These are phyloP conservation scores for Chalara sp. DNA, from an alignment of 2,329 filamentous ascomycete genomes.

Conservation along the genomic window DNA sequence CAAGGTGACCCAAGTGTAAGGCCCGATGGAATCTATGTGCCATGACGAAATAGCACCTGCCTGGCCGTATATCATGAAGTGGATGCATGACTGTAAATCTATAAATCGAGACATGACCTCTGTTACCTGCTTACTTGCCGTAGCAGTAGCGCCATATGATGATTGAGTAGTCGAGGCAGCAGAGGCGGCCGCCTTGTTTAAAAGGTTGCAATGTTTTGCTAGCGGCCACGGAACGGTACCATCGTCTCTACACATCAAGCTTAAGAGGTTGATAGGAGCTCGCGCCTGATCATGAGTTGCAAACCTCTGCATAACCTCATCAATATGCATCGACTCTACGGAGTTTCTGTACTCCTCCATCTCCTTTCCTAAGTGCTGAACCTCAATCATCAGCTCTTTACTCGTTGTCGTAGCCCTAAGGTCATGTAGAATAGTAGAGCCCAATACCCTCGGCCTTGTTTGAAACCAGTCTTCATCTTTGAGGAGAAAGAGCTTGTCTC, in stretches of 20 bases:
- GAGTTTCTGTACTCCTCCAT: background rate
- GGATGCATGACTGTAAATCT: slow-evolving; percentile 10
- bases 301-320: background rate
- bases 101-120: slow-evolving; percentile 7
- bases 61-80: slow-evolving; percentile 10
- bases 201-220: slow-evolving; percentile 2
- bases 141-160: background rate
- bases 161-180: background rate
- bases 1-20: slow-evolving; percentile 7
- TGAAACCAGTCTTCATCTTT: slow-evolving; percentile 6
- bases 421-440: background rate
- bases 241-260: slow-evolving; percentile 1
- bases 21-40: slow-evolving; percentile 12
- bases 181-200: background rate
- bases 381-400: background rate
- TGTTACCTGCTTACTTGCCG: slow-evolving; percentile 5
- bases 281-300: background rate
- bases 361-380: slow-evolving; percentile 1
- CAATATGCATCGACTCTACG: background rate
- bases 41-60: slow-evolving; percentile 10
- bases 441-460: background rate
- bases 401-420: background rate
- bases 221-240: background rate
- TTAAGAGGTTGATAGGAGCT: slow-evolving; percentile 2
- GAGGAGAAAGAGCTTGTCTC: slow-evolving; percentile 11